phyloP scores from a whole-genome alignment of 2,329 filamentous ascomycete genomes.

The Phaeosphaeriaceae sp. region DNA sequence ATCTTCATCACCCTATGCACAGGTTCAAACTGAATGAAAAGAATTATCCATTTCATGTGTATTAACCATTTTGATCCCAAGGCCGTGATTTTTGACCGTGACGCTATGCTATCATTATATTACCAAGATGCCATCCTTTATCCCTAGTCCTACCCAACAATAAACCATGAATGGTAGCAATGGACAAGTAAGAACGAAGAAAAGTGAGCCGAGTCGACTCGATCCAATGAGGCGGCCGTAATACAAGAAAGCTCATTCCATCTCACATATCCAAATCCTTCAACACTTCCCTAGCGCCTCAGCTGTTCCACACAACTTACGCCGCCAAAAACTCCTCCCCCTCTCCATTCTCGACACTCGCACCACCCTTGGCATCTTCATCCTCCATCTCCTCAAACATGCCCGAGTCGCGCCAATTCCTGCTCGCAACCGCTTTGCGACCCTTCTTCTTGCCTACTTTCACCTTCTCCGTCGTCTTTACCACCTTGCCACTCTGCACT shows the following conservation, averaged over 20 bases:
- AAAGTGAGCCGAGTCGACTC: too few relatives aligned
- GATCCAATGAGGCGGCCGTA: neutral
- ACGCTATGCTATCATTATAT: neutral
- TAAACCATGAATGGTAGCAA: neutral
- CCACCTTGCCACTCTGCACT: constrained; percentile 40
- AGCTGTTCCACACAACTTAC: constrained; percentile 3
- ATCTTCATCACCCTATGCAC: neutral
- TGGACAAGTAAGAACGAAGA: neutral
- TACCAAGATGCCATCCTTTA: neutral
- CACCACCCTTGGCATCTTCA: constrained; percentile 6
- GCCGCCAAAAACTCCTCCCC: constrained; percentile 24
- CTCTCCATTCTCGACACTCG: constrained; percentile 15
- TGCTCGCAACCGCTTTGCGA: constrained; percentile 28
- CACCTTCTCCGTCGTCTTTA: constrained; percentile 1
- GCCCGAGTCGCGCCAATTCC: constrained; percentile 42
- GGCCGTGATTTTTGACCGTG: neutral
- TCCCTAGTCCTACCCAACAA: neutral
- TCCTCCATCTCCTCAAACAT: constrained; percentile 35
- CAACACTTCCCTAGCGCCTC: neutral
- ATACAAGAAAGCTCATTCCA: neutral
- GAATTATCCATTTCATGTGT: neutral
- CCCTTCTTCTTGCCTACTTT: constrained; percentile 32
- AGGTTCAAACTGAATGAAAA: neutral
- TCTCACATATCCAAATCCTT: neutral
- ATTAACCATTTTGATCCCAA: neutral